Conservation (phyloP, 805 yeast species). For the Blastobotrys robertii region DNA sequence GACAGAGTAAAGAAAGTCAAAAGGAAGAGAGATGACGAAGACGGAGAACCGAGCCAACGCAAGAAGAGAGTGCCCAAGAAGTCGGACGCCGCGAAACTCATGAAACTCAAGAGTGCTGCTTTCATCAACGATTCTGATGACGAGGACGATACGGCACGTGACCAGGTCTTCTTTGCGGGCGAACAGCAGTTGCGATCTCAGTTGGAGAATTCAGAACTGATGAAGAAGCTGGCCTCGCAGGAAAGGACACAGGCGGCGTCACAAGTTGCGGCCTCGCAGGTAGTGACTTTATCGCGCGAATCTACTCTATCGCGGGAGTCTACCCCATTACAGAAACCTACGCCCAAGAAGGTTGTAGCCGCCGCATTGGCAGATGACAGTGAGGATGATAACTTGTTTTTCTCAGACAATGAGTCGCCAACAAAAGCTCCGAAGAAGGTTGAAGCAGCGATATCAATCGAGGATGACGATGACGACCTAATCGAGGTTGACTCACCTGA, state of each 20-base stretch:
- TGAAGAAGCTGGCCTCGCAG: no score
- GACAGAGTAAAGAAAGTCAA: neutral
- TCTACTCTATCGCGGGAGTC: no score
- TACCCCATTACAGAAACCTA: no score
- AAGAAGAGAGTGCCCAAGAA: conserved; percentile 7
- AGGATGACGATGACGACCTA: conserved; percentile 1
- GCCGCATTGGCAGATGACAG: no score
- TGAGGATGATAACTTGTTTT: neutral
- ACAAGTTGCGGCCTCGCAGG: no score
- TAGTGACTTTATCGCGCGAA: no score
- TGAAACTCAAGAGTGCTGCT: conserved; percentile 38
- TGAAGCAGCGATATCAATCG: neutral
- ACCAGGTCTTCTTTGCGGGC: conserved; percentile 42
- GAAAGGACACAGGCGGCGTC: no score
- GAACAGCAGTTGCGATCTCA: conserved; percentile 33
- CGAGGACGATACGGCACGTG: conserved; percentile 48
- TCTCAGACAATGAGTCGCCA: neutral
- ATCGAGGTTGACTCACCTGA: neutral
- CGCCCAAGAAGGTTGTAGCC: no score
- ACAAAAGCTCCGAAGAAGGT: neutral
- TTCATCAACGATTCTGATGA: conserved; percentile 55
- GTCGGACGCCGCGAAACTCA: conserved; percentile 8
- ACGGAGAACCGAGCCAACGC: neutral
- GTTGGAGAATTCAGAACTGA: no score
- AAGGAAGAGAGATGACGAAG: conserved; percentile 1